These are phyloP conservation scores for Penicillium manginii DNA, from an alignment of 495 filamentous ascomycete genomes.

Conservation along the genomic window DNA sequence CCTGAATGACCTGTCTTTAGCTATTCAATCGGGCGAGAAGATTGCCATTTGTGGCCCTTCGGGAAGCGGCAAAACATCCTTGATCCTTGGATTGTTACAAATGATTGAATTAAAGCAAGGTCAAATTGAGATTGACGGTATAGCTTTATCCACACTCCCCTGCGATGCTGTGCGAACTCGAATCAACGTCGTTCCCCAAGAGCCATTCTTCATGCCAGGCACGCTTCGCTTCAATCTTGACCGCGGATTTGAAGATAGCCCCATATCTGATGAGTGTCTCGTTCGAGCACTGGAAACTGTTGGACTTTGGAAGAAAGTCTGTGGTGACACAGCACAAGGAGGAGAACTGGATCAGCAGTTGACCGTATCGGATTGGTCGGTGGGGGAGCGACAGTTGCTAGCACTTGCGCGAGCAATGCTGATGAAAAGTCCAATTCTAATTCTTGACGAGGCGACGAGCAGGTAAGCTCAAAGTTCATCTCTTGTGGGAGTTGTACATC, in stretches of 20 bases:
- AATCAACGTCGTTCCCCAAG: conserved; percentile 48
- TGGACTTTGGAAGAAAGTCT: conserved; percentile 30
- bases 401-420: conserved; percentile 28
- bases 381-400: conserved; percentile 28
- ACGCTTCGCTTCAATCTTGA: conserved; percentile 16
- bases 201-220: conserved; percentile 33
- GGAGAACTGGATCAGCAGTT: conserved; percentile 21
- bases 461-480: conserved; percentile 21
- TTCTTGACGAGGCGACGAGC: conserved; percentile 36
- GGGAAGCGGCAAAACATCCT: conserved; percentile 45
- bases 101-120: conserved; percentile 22
- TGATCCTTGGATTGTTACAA: conserved; percentile 37
- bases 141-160: conserved; percentile 36
- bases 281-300: conserved; percentile 13
- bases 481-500: conserved; percentile 9
- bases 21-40: conserved; percentile 27
- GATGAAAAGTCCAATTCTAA: conserved; percentile 11
- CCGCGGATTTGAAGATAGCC: not conserved
- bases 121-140: conserved; percentile 38
- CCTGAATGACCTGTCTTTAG: conserved; percentile 28
- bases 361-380: conserved; percentile 17
- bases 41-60: conserved; percentile 30
- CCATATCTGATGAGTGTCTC: conserved; percentile 11
- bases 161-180: conserved; percentile 32
- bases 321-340: not conserved